These are phyloP conservation scores for Monosporascus sp. DNA, from an alignment of 2,329 filamentous ascomycete species.

Conservation along the genomic window DNA sequence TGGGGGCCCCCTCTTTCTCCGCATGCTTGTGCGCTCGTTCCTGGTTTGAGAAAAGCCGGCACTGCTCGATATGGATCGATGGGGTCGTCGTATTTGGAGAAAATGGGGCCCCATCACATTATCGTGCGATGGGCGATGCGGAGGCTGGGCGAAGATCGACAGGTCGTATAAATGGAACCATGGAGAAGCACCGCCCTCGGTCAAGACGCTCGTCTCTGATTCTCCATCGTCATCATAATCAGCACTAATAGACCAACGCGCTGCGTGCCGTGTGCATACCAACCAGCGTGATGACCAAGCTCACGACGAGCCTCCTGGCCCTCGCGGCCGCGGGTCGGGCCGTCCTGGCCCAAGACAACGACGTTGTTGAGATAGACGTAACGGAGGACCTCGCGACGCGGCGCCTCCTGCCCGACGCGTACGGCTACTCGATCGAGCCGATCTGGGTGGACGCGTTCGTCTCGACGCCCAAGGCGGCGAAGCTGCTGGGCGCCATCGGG, in stretches of 20 bases:
- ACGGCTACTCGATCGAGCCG: constrained; percentile 30
- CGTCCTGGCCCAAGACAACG: constrained; percentile 10
- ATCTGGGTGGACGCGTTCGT: constrained; percentile 26
- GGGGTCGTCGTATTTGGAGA: too few relatives aligned
- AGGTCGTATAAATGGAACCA: too few relatives aligned
- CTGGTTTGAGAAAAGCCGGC: too few relatives aligned
- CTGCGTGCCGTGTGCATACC: neutral
- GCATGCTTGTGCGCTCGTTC: neutral
- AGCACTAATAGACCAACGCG: too few relatives aligned
- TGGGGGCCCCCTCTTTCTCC: neutral
- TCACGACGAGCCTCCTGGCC: neutral
- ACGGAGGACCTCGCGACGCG: constrained; percentile 20
- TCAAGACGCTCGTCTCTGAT: too few relatives aligned
- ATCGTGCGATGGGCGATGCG: too few relatives aligned
- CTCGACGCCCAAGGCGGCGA: constrained; percentile 21
- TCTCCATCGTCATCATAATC: neutral
- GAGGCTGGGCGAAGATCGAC: too few relatives aligned
- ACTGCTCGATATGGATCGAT: too few relatives aligned
- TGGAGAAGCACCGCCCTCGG: too few relatives aligned
- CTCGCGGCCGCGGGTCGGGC: neutral
- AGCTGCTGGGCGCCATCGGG: constrained; percentile 20
- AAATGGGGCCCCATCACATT: too few relatives aligned
- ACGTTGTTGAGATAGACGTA: constrained; percentile 13
- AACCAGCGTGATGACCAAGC: neutral
- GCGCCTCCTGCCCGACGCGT: constrained; percentile 22